These are phyloP conservation scores for Phanerodontia chrysosporium DNA, from an alignment of 768 basidiomycete species.

Conservation along the genomic window DNA sequence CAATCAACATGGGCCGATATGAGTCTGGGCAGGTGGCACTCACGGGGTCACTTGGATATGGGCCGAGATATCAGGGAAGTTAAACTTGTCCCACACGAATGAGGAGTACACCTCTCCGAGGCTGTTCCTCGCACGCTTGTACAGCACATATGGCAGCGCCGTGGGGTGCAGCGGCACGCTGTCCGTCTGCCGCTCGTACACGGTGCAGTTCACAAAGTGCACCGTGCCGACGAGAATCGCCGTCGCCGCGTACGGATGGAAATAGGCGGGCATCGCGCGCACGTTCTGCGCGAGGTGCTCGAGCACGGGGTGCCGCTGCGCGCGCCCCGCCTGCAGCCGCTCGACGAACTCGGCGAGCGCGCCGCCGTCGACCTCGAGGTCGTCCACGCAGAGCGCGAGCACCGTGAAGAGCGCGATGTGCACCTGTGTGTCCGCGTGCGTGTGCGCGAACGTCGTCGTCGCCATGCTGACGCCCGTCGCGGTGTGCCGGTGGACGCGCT, in stretches of 20 bases:
- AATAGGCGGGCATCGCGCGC: slow-evolving; percentile 25
- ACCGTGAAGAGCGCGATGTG: slow-evolving; percentile 12
- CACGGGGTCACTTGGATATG: slow-evolving; percentile 36
- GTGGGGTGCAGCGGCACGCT: slow-evolving; percentile 21
- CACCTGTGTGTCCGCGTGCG: slow-evolving; percentile 2
- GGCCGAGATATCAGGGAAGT: slow-evolving; percentile 24
- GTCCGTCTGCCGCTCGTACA: slow-evolving; percentile 29
- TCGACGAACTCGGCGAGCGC: slow-evolving; percentile 4
- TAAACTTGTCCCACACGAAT: slow-evolving; percentile 30
- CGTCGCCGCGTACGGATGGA: slow-evolving; percentile 26
- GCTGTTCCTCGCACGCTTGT: slow-evolving; percentile 26
- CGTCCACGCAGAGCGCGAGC: slow-evolving; percentile 4
- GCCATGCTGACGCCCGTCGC: slow-evolving; percentile 3
- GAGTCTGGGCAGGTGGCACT: too few species aligned
- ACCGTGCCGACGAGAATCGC: slow-evolving; percentile 32
- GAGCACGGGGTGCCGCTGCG: slow-evolving; percentile 14
- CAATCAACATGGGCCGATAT: background rate
- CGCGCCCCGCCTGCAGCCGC: background rate
- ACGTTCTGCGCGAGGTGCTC: slow-evolving; percentile 28
- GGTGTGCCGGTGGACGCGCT: slow-evolving; percentile 1
- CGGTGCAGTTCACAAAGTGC: slow-evolving; percentile 30
- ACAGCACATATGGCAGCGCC: slow-evolving; percentile 25
- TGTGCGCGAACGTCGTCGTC: slow-evolving; percentile 3
- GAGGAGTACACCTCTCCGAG: slow-evolving; percentile 30
- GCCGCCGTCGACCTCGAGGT: slow-evolving; percentile 4